Percentiles rank a stretch among this genome's conserved stretches.
Conservation (phyloP, 1,139 yeast species). For the Taphrina communis region DNA sequence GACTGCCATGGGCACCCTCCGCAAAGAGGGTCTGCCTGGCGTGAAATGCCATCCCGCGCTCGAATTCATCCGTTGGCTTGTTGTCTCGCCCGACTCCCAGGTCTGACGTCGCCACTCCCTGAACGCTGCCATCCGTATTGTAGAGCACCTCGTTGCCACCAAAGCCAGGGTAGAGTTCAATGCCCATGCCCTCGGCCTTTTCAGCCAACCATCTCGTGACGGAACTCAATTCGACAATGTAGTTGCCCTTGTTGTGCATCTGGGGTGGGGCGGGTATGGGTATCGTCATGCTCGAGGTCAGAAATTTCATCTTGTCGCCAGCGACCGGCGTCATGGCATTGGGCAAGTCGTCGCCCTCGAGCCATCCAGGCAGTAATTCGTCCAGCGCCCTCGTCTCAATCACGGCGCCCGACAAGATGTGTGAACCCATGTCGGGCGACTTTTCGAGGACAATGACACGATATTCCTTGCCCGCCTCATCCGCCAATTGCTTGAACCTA, state of each 20-base stretch:
- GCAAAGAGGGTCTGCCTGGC: conserved; percentile 86
- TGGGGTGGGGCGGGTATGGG: conserved; percentile 94
- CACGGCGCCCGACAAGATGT: conserved; percentile 91
- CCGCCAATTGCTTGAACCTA: conserved; percentile 75
- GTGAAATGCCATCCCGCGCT: conserved; percentile 95
- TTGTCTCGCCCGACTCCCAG: conserved; percentile 81
- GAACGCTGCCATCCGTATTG: conserved; percentile 64
- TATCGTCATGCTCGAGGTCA: conserved; percentile 63
- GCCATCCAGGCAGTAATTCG: conserved; percentile 77
- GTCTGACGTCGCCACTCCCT: conserved; percentile 93
- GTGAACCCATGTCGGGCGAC: conserved; percentile 88
- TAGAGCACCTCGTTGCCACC: conserved; percentile 83
- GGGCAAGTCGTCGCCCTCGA: conserved; percentile 59
- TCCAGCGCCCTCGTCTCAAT: conserved; percentile 84
- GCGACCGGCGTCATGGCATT: conserved; percentile 78
- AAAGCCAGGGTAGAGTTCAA: conserved; percentile 89
- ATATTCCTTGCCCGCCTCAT: conserved; percentile 61
- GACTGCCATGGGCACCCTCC: conserved; percentile 97
- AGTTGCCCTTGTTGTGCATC: conserved; percentile 80
- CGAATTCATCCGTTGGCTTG: conserved; percentile 76
- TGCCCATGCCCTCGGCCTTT: conserved; percentile 90
- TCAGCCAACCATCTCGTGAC: conserved; percentile 84
- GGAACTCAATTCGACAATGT: conserved; percentile 79
- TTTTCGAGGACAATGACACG: conserved; percentile 90
- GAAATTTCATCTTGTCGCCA: conserved; percentile 71